Conservation (phyloP, 805 yeast species). For the Pichia nanzhaoensis region DNA sequence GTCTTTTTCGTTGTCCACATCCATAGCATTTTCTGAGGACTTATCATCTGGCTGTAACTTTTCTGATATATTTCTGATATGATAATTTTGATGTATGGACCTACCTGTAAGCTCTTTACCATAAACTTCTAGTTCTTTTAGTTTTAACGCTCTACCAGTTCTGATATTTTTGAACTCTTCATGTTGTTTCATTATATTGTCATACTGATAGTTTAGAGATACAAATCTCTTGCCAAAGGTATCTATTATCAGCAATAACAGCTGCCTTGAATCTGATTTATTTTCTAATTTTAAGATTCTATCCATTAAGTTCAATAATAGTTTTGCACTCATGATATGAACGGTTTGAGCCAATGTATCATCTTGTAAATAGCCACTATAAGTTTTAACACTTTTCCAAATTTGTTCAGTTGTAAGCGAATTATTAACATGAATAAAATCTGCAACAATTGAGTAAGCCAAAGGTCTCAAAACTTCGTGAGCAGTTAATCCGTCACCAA, state of each 20-base stretch:
- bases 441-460: constrained; percentile 94
- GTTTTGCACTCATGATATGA: constrained; percentile 93
- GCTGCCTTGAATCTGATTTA: constrained; percentile 73
- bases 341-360: constrained; percentile 78
- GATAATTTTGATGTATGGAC: constrained; percentile 12
- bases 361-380: constrained; percentile 76
- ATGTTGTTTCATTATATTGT: constrained; percentile 58
- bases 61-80: constrained; percentile 8
- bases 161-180: constrained; percentile 42
- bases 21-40: constrained; percentile 9
- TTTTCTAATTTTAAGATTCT: constrained; percentile 76
- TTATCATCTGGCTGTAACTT: constrained; percentile 8
- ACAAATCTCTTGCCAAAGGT: constrained; percentile 80
- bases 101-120: constrained; percentile 32
- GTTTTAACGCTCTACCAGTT: constrained; percentile 36
- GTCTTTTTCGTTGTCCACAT: constrained; percentile 13
- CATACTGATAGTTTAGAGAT: constrained; percentile 65
- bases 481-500: constrained; percentile 90
- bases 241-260: constrained; percentile 79
- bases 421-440: constrained; percentile 83
- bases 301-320: constrained; percentile 81
- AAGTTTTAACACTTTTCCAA: constrained; percentile 79
- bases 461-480: constrained; percentile 85
- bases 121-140: constrained; percentile 32
- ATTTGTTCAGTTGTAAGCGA: constrained; percentile 78